Base-by-base conservation (phyloP, 2,329 filamentous ascomycete species). In the Cercospora janseana region DNA sequence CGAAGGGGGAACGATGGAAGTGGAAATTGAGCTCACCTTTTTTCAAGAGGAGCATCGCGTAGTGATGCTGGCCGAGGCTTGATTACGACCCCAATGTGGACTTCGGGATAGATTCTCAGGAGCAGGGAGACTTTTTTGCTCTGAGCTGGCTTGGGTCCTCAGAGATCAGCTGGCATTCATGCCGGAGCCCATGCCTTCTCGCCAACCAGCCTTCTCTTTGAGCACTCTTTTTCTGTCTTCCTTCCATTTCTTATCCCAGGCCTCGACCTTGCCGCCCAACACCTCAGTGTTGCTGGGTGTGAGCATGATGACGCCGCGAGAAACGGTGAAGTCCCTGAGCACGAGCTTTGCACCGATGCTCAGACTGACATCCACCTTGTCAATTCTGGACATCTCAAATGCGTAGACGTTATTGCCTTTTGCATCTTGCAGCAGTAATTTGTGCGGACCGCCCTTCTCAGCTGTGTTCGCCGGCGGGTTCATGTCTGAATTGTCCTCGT, bases 201-300 rank as follows among this genome's bases (percentile, higher is more conserved):
- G 52, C 54, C 58, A 55, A 0, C 64, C 63, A 35, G 63, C 64
- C 43, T 62, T 64, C 34, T 80, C 78, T 64, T 81, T 83, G 52
- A 97, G 68, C 56, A 81, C 79, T 41, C 76, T 78, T 67, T 95
- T 83, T 56, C 87, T 78, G 2, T 81, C 82, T 10, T 83, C 81
- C 38, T 77, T 76, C 92, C 92, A 97, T 6, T 76, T 76, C 64
- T 81, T 84, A 64, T 97, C 88, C 76, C 90, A 81, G 0, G 74
- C 75, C 47, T 96, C 90, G 35, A 97, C 79, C 71, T 88, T 94
- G 0, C 93, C 93, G 2, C 93, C 93, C n/a, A 96, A 70, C 2
- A 95, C 65, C n/a, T 80, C 77, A 46, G 82, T 84, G 49, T 69
- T 82, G 2, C 72, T 73, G 1, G 88, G 83, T 55, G 89, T 85